Percentiles rank a stretch among this genome's conserved stretches.
Conservation (phyloP, 2,329 filamentous ascomycete species). For the Ophiostoma sp. region DNA sequence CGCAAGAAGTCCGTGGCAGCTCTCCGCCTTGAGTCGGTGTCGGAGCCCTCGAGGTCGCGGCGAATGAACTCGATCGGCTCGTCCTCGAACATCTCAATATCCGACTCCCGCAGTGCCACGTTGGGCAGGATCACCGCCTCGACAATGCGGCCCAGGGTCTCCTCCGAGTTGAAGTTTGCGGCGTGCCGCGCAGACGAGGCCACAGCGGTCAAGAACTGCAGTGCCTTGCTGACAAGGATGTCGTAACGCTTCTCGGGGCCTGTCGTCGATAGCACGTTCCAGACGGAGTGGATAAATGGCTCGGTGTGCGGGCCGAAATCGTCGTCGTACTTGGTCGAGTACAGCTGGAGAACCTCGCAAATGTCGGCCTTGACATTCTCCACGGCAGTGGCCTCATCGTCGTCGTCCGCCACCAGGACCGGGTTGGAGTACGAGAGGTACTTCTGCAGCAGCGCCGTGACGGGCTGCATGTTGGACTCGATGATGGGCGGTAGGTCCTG, state of each 20-base stretch:
- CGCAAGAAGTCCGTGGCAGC: conserved; percentile 94
- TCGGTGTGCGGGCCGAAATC: conserved; percentile 79
- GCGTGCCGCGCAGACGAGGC: conserved; percentile 77
- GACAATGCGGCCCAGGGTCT: conserved; percentile 79
- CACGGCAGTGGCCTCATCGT: conserved; percentile 85
- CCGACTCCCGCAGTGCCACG: conserved; percentile 84
- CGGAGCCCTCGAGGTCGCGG: conserved; percentile 90
- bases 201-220: conserved; percentile 92
- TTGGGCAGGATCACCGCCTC: conserved; percentile 97
- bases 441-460: conserved; percentile 82
- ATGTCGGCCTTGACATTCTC: conserved; percentile 92
- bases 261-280: conserved; percentile 84
- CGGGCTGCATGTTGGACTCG: conserved; percentile 78
- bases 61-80: conserved; percentile 98
- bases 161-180: conserved; percentile 78
- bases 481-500: conserved; percentile 95
- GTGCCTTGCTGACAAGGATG: conserved; percentile 85
- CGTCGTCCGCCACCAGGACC: conserved; percentile 69
- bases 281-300: conserved; percentile 85
- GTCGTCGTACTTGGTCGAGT: conserved; percentile 93
- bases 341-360: conserved; percentile 85
- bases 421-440: conserved; percentile 88
- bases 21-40: conserved; percentile 87
- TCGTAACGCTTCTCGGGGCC: conserved; percentile 92
- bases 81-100: conserved; percentile 95